Evolutionary conservation across 352 stramenopile species (phyloP), one percentile per base, ranked within the genome.

Genomic region (Phytopythium montanum): DNA sequence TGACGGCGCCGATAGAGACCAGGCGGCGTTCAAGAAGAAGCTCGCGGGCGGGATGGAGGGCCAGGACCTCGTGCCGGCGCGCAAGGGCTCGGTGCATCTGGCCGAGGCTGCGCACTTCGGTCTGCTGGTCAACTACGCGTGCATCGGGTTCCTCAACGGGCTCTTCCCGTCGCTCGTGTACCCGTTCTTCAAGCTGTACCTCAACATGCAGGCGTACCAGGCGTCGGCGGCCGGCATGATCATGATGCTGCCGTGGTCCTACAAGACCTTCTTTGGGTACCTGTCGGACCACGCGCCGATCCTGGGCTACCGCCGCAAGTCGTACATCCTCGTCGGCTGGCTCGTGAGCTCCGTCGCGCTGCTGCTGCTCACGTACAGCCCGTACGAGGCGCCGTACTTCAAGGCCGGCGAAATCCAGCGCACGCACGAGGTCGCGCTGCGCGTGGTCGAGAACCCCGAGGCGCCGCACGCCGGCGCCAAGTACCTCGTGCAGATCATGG

Each of bases 211-310:
- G 56, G 76, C 76, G 52, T 89, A 86, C 56, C 77, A 88, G 50
- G 78, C 80, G 19, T 75, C 65, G 21, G 77, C 79, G 2, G 81
- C 81, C 0, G 61, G 59, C 0, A 68, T 79, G 26, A 78, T 91
- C 28, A 84, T 90, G 59, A 66, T 73, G 49, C 62, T 92, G 25
- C 78, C 78, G 13, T 92, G 81, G 74, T 87, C 81, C 9, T 88
- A 89, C 65, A 90, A 92, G 65, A 89, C 79, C n/a, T 69, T 92
- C 28, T 90, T 89, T 62, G 82, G 79, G 21, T 60, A 87, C 41
- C 62, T 92, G 46, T 87, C 78, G 21, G 79, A 92, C 59, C 76
- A 86, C 55, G 59, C 81, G 7, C 81, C 79, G 19, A 85, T 92
- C 50, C 61, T 66, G 21, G 81, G 81, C 13, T 87, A 83, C 48